Base-by-base conservation (phyloP, 2,329 filamentous ascomycete genomes). In the Aureobasidium melanogenum region DNA sequence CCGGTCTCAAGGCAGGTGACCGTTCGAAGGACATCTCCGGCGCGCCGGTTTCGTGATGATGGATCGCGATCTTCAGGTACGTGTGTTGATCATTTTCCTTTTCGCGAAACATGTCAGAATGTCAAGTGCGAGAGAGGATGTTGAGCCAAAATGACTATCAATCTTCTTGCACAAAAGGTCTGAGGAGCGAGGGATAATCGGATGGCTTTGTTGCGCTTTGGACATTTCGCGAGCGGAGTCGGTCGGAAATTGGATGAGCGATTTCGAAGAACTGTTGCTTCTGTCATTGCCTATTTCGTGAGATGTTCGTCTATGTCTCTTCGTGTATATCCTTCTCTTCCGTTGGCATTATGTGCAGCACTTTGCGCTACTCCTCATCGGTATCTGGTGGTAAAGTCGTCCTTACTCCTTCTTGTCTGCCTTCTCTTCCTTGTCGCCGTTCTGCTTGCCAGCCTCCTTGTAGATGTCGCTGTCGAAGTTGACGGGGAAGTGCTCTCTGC, bases 401-500 rank as follows among this genome's bases (percentile, higher is more conserved):
- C n/a, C 4, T 47, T 56, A 36, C 28, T 51, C 39, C 28, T 39
- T 50, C 5, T 57, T n/a, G 12, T 54, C 60, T 28, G 43, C 38
- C 26, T 55, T 43, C 36, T 55, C 15, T 32, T 55, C 26, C 24
- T 55, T n/a, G 5, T 55, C 54, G 19, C 19, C 54, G 8, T 59
- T 36, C n/a, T 59, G 41, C 36, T 59, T 51, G 10, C 28, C 58
- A n/a, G 56, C 59, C 26, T 52, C 50, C 54, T 62, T 62, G 47
- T 65, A 65, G 34, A 65, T 65, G 22, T 65, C 64, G 28, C 62
- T 62, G 46, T 69, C 67, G 36, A 71, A 69, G 8, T 70, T 62
- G 14, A 69, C 64, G 15, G 69, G 69, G 61, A 84, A 79, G 55
- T 67, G 67, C 8, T 79, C 76, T 66, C 82, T 78, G 0, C 82